A percentile compares a stretch with the other conserved stretches of the same genome.
Conservation (phyloP, 1,139 yeast genomes). For the Diutina rugosa region DNA sequence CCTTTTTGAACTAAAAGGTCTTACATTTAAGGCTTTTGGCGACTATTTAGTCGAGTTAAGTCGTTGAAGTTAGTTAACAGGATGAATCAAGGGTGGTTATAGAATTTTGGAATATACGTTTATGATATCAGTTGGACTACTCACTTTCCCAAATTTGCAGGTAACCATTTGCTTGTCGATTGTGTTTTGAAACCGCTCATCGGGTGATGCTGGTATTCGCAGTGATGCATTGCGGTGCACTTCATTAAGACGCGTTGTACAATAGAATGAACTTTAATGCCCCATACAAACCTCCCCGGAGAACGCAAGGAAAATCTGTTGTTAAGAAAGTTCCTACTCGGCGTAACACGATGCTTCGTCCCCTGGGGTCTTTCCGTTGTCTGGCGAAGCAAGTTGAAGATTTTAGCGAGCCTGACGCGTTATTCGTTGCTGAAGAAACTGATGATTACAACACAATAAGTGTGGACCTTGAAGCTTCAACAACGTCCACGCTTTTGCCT, state of each 20-base stretch:
- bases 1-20: not conserved
- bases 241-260: not conserved
- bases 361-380: not conserved
- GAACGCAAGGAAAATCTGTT: conserved; percentile 3
- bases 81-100: not conserved
- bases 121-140: not conserved
- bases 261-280: conserved; percentile 10
- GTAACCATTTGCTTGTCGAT: too few species aligned
- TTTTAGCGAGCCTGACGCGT: not conserved
- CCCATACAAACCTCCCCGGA: conserved; percentile 25
- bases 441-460: not conserved
- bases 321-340: not conserved
- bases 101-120: not conserved
- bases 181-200: not conserved
- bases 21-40: not conserved
- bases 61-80: not conserved
- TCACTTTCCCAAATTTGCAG: too few species aligned
- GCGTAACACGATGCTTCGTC: not conserved
- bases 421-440: not conserved
- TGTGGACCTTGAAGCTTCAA: not conserved
- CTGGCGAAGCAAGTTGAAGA: not conserved
- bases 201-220: not conserved
- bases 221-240: not conserved
- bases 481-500: not conserved
- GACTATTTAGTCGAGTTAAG: not conserved